phyloP scores from a whole-genome alignment of 1,284 basidiomycete genomes.

The Exobasidium rhododendri region DNA sequence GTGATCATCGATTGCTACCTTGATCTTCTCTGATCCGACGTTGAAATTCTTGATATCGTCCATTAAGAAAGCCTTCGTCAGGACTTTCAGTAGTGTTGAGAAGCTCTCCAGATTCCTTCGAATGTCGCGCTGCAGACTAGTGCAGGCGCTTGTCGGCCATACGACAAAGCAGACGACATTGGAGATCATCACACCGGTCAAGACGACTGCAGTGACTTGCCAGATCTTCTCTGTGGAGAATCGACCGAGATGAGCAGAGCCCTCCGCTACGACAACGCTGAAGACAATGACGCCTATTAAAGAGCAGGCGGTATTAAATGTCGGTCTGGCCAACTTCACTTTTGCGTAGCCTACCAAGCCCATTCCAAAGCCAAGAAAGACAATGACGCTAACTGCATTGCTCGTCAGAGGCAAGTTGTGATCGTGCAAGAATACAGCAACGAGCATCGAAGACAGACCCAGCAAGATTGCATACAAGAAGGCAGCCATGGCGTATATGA shows the following conservation, averaged over 20 bases:
- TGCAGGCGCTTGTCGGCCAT: slow-evolving; percentile 80
- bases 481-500: slow-evolving; percentile 71
- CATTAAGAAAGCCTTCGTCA: slow-evolving; percentile 49
- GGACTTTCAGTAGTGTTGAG: slow-evolving; percentile 40
- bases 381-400: slow-evolving; percentile 58
- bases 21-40: slow-evolving; percentile 40
- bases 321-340: slow-evolving; percentile 81
- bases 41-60: slow-evolving; percentile 45
- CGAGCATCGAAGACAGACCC: slow-evolving; percentile 68
- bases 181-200: slow-evolving; percentile 71
- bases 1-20: slow-evolving; percentile 46
- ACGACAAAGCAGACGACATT: slow-evolving; percentile 78
- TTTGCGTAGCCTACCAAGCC: slow-evolving; percentile 79
- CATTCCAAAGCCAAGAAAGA: slow-evolving; percentile 74
- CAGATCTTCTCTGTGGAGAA: slow-evolving; percentile 53
- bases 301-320: slow-evolving; percentile 77
- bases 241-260: slow-evolving; percentile 64
- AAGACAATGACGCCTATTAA: slow-evolving; percentile 41
- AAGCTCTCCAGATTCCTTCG: slow-evolving; percentile 40
- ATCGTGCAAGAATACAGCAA: slow-evolving; percentile 52
- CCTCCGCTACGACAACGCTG: slow-evolving; percentile 74
- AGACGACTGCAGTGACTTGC: slow-evolving; percentile 64
- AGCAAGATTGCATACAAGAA: slow-evolving; percentile 71
- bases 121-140: slow-evolving; percentile 65
- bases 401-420: slow-evolving; percentile 59